Base-by-base conservation (phyloP, 441 rosid species). In the Sinapis alba region DNA sequence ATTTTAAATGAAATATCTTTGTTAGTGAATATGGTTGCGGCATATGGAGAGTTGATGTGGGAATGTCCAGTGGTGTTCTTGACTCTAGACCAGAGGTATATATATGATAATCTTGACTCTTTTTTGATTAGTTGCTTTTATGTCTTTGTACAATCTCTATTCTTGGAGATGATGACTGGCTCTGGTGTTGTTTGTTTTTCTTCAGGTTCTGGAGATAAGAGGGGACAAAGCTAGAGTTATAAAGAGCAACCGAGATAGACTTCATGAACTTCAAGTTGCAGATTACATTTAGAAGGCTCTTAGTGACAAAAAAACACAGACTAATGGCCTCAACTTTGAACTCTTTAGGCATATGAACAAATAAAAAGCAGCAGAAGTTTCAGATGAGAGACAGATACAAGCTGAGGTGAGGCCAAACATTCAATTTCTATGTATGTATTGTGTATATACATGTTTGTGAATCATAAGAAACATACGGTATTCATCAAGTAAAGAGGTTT, bases 61-160 rank as follows among this genome's bases (percentile, higher is more conserved):
- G 98, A 79, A 95, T 95, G 99, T 95, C 99, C 21, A 87, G 94
- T 76, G 97, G 99, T 68, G 92, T 95, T 81, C 90, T 92, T 53
- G 80, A 87, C 63, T 90, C 96, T 76, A 90, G 92, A 77, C 99
- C 97, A n/a, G 98, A 95, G 98, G 99, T 95, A 76, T 1, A 2
- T 68, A 10, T 23, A 16, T n/a, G n/a, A 41, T 68, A 60, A 28
- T 16, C 41, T 19, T 62, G 66, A 60, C 27, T 53, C 21, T 60
- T 69, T 28, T 6, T 28, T 53, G 21, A 26, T 16, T 21, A 3
- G 13, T 80, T 64, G 27, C 57, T 7, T 20, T 10, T 61, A 26
- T 15, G 24, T 71, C 43, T 57, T 20, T 36, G 62, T 36, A 62
- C 6, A 50, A 13, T 3, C 24, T 34, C 24, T 32, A 13, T 19